Evolutionary conservation across 1,284 basidiomycete genomes (phyloP), one percentile per base, ranked within the genome.

Genomic region (Boletus semigastroideus): DNA sequence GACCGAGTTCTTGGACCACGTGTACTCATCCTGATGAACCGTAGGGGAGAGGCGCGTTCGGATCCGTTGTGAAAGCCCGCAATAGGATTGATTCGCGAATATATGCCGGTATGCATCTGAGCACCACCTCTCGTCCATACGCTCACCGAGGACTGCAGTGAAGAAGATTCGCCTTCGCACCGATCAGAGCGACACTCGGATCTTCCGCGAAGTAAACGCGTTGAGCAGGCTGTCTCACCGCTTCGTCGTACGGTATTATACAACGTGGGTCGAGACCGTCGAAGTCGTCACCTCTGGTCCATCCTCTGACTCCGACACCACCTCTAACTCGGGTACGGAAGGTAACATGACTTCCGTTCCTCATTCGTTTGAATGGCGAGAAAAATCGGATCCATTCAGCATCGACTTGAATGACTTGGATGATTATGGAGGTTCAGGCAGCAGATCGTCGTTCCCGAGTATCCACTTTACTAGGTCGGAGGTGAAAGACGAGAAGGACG

Each of bases 131-230:
- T 17, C 8, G 4, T 33, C 16, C 5, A 10, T 4, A 33, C 4
- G 12, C 38, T 60, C 13, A 53, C 40, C 14, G 14, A 31, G 3
- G n/a, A 42, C 33, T 17, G 25, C 36, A 85, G 87, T 91, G 58
- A 97, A 98, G 76, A 96, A 97, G 72, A 86, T 98, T 63, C 86
- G 86, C 50, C 78, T 98, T 16, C 83, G 86, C 44, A 86, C 86
- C 0, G 78, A 79, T 40, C 88, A 92, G 56, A 89, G 86, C 55
- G 92, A 95, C 64, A 84, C 81, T 48, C 92, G 89, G 69, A 94
- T 97, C 51, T 89, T 94, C 64, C 83, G 95, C 11, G 94, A 98
- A 70, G 93, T 98, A 47, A 92, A 92, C 58, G 90, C 92, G 0
- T 75, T 98, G 17, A 94, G 91, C 56, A 78, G 89, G 36, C 81